phyloP scores from a whole-genome alignment of 2,329 filamentous ascomycete genomes.

The Tricladium varicosporioides region DNA sequence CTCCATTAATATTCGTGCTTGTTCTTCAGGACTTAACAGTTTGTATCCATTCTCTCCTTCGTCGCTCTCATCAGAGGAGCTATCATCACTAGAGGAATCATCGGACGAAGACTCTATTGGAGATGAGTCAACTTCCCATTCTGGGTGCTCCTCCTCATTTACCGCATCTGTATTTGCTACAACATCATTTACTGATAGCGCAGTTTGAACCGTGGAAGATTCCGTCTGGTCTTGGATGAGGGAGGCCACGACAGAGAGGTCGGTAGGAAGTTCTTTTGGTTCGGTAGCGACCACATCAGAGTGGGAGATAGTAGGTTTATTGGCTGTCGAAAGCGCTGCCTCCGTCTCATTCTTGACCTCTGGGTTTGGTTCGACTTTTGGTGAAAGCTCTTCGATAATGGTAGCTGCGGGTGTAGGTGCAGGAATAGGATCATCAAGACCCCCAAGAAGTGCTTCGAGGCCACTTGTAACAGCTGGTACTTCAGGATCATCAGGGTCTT shows the following conservation, averaged over 20 bases:
- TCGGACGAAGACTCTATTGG: conserved; percentile 66
- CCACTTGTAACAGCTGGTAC: conserved; percentile 27
- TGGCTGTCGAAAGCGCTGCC: background rate
- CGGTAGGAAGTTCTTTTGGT: background rate
- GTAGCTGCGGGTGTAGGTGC: background rate
- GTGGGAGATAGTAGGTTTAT: background rate
- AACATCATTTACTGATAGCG: background rate
- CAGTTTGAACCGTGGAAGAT: background rate
- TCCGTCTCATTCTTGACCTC: no score
- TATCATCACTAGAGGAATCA: conserved; percentile 55
- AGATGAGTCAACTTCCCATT: conserved; percentile 83
- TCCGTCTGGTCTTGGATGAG: background rate
- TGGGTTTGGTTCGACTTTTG: background rate
- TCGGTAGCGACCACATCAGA: background rate
- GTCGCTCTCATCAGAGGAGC: conserved; percentile 52
- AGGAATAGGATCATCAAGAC: conserved; percentile 13
- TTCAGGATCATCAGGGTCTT: background rate
- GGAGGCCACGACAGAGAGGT: background rate
- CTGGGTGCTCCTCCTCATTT: conserved; percentile 51
- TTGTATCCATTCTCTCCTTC: conserved; percentile 60
- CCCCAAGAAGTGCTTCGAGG: conserved; percentile 30
- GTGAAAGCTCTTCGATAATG: background rate
- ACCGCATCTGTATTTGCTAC: conserved; percentile 1
- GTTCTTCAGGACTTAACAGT: conserved; percentile 76
- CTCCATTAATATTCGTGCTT: conserved; percentile 81